Evolutionary conservation across 2,329 filamentous ascomycete genomes (phyloP).

Genomic region (Furcasterigmium sp.): DNA sequence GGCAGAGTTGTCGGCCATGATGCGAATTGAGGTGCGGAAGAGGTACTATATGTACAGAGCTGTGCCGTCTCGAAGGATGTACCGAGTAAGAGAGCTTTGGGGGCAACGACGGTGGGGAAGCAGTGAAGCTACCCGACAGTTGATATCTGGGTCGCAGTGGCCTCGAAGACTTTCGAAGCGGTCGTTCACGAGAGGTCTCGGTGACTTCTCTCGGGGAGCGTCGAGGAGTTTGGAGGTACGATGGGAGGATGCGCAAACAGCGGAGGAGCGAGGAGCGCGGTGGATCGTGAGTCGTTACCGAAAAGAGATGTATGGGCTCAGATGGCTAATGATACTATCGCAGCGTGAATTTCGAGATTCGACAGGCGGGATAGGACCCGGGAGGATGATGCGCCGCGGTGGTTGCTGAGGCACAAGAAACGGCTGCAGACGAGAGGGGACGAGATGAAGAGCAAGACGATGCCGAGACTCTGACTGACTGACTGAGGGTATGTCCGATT

Average conservation of each 20-base stretch:
- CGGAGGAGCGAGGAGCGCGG: background rate
- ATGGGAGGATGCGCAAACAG: background rate
- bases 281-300: background rate
- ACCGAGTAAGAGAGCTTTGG: conserved; percentile 1
- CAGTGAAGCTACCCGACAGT: conserved; percentile 7
- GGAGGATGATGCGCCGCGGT: background rate
- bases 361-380: too few relatives aligned
- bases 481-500: background rate
- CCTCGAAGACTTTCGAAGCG: too few relatives aligned
- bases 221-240: too few relatives aligned
- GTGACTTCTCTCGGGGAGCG: too few relatives aligned
- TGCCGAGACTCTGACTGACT: background rate
- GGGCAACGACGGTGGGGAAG: conserved; percentile 11
- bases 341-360: too few relatives aligned
- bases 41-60: background rate
- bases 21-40: conserved; percentile 10
- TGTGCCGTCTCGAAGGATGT: conserved; percentile 4
- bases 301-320: background rate
- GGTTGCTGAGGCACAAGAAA: background rate
- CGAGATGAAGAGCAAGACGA: background rate
- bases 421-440: background rate
- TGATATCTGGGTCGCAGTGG: background rate
- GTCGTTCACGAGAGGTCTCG: too few relatives aligned
- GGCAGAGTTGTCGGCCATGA: conserved; percentile 74
- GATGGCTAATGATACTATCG: too few relatives aligned